These are phyloP conservation scores for Trichoderma erinaceum DNA, from an alignment of 495 filamentous ascomycete genomes.

Conservation along the genomic window DNA sequence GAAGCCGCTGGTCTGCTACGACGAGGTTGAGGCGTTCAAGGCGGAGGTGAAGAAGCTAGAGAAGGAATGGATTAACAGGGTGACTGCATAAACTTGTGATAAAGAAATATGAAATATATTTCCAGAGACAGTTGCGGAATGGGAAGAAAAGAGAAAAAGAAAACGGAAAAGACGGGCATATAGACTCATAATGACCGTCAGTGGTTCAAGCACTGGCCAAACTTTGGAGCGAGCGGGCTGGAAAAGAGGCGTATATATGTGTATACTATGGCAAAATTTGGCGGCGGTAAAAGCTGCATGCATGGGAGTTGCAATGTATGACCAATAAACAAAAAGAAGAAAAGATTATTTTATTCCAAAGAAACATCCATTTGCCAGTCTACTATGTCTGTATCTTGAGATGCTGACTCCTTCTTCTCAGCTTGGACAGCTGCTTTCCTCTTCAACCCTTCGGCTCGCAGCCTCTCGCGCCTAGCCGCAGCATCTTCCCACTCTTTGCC, in stretches of 20 bases:
- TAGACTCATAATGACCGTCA: background rate
- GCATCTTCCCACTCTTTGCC: conserved; percentile 51
- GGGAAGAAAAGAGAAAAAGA: background rate
- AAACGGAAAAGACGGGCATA: background rate
- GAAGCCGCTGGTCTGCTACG: conserved; percentile 90
- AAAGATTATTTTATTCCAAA: background rate
- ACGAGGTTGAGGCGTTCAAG: conserved; percentile 87
- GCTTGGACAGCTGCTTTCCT: conserved; percentile 35
- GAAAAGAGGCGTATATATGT: conserved; percentile 6
- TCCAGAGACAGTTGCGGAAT: background rate
- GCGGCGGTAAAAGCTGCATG: conserved; percentile 18
- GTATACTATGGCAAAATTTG: conserved; percentile 15
- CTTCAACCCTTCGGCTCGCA: conserved; percentile 54
- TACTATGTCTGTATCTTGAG: conserved; percentile 20
- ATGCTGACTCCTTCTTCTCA: conserved; percentile 18
- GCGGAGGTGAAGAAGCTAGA: conserved; percentile 78
- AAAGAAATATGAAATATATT: background rate
- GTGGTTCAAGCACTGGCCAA: background rate
- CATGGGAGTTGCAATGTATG: conserved; percentile 24
- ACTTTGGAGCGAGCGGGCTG: background rate
- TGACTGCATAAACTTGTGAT: conserved; percentile 25
- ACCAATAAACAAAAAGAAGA: conserved; percentile 19
- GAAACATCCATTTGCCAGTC: conserved; percentile 17
- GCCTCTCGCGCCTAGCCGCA: conserved; percentile 50
- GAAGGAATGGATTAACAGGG: conserved; percentile 77